phyloP scores from a whole-genome alignment of 371 early-diverging fungal genomes.

The Mortierella sp. region DNA sequence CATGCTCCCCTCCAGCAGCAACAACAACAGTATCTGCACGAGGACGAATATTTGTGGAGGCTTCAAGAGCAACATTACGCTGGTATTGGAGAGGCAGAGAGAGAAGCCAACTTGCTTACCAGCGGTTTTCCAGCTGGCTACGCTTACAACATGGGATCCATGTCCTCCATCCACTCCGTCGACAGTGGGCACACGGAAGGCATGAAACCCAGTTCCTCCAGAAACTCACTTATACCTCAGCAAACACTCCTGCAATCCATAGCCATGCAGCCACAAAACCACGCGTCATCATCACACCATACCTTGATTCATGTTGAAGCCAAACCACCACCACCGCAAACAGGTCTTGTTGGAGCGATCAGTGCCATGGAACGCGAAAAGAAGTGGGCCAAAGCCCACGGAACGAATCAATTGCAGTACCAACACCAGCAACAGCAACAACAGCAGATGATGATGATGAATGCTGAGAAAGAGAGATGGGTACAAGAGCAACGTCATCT shows the following conservation, averaged over 20 bases:
- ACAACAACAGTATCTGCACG: slow-evolving; percentile 7
- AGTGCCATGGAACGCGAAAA: slow-evolving; percentile 49
- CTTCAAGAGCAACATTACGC: slow-evolving; percentile 14
- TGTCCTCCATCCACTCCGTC: slow-evolving; percentile 7
- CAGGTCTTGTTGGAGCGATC: slow-evolving; percentile 47
- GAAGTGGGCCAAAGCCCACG: slow-evolving; percentile 41
- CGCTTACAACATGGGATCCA: slow-evolving; percentile 19
- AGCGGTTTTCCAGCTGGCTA: slow-evolving; percentile 43
- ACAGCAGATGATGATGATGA: slow-evolving; percentile 21
- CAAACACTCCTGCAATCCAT: slow-evolving; percentile 13
- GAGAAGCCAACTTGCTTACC: slow-evolving; percentile 17
- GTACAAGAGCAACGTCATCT: slow-evolving; percentile 30
- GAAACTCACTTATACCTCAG: slow-evolving; percentile 17
- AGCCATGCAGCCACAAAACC: slow-evolving; percentile 2
- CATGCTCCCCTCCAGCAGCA: slow-evolving; percentile 3
- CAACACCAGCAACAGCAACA: slow-evolving; percentile 12
- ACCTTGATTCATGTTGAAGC: slow-evolving; percentile 49
- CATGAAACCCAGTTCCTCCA: neutral
- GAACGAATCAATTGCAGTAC: slow-evolving; percentile 36
- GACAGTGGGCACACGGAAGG: slow-evolving; percentile 7
- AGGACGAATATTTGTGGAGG: slow-evolving; percentile 20
- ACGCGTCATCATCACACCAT: neutral
- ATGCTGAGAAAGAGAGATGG: slow-evolving; percentile 34
- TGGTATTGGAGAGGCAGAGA: neutral
- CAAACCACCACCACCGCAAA: slow-evolving; percentile 50